A percentile compares a stretch with the other conserved stretches of the same genome.
Conservation (phyloP, 1,284 basidiomycete genomes). For the Ganoderma resinaceum region DNA sequence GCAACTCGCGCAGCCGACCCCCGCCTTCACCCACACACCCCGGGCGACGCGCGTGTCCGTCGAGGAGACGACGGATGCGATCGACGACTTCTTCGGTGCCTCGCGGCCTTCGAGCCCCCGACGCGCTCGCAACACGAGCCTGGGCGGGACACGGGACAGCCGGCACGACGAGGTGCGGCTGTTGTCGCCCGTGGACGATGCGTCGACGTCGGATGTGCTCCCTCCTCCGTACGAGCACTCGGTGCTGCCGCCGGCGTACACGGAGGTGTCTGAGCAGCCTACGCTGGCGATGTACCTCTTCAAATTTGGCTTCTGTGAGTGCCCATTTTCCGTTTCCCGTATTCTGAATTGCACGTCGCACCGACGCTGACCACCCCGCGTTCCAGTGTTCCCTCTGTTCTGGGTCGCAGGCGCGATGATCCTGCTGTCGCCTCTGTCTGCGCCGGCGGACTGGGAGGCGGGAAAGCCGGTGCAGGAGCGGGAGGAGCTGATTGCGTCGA, state of each 20-base stretch:
- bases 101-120: slow-evolving; percentile 19
- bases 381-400: slow-evolving; percentile 51
- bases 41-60: slow-evolving; percentile 20
- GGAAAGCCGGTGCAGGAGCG: slow-evolving; percentile 47
- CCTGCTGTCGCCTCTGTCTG: slow-evolving; percentile 46
- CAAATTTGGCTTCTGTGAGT: slow-evolving; percentile 42
- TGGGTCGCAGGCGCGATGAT: slow-evolving; percentile 50
- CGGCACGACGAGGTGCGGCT: slow-evolving; percentile 35
- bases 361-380: neutral
- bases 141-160: slow-evolving; percentile 37
- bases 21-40: slow-evolving; percentile 17
- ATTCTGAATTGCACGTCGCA: neutral
- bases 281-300: slow-evolving; percentile 45
- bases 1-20: slow-evolving; percentile 13
- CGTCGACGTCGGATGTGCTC: slow-evolving; percentile 18
- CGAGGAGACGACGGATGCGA: slow-evolving; percentile 31
- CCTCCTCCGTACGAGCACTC: slow-evolving; percentile 38
- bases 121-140: slow-evolving; percentile 20
- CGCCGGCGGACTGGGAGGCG: slow-evolving; percentile 47
- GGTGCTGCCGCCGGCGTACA: slow-evolving; percentile 36
- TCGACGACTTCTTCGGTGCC: slow-evolving; percentile 42
- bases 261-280: slow-evolving; percentile 36
- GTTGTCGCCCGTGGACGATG: slow-evolving; percentile 16
- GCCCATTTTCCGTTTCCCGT: too few relatives aligned
- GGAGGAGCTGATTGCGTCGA: slow-evolving; percentile 41